Conservation (phyloP, 1,139 yeast genomes). For the Saccharomyces hybrid region DNA sequence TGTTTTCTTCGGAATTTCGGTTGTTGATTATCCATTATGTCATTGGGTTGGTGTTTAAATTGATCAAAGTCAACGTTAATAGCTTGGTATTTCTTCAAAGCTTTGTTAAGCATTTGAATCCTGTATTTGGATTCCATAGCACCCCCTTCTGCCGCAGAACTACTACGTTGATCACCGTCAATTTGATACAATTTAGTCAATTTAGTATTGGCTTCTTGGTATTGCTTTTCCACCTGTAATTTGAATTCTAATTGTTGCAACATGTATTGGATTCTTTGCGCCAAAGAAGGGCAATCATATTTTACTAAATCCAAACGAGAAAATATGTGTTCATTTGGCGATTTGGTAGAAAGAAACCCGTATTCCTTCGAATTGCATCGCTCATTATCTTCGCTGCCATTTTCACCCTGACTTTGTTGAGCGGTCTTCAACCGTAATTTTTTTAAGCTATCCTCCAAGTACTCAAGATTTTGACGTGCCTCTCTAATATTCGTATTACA, state of each 20-base stretch:
- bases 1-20: slow-evolving; percentile 76
- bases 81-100: slow-evolving; percentile 81
- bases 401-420: slow-evolving; percentile 2
- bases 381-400: slow-evolving; percentile 4
- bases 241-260: slow-evolving; percentile 89
- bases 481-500: slow-evolving; percentile 89
- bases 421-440: slow-evolving; percentile 44
- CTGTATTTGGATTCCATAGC: slow-evolving; percentile 77
- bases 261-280: slow-evolving; percentile 95
- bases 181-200: slow-evolving; percentile 75
- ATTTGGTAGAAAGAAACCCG: slow-evolving; percentile 26
- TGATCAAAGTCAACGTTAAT: slow-evolving; percentile 57
- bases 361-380: slow-evolving; percentile 12
- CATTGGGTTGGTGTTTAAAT: slow-evolving; percentile 47
- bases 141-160: slow-evolving; percentile 86
- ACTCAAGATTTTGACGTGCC: slow-evolving; percentile 84
- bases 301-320: slow-evolving; percentile 76
- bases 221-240: slow-evolving; percentile 87
- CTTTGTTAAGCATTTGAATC: slow-evolving; percentile 72
- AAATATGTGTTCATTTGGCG: slow-evolving; percentile 30
- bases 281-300: slow-evolving; percentile 89
- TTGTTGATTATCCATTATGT: slow-evolving; percentile 47
- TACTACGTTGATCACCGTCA: slow-evolving; percentile 84
- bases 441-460: slow-evolving; percentile 68
- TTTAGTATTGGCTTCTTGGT: slow-evolving; percentile 86